Evolutionary conservation across 495 filamentous ascomycete species (phyloP).

Genomic region (Penicillium cosmopolitanum): DNA sequence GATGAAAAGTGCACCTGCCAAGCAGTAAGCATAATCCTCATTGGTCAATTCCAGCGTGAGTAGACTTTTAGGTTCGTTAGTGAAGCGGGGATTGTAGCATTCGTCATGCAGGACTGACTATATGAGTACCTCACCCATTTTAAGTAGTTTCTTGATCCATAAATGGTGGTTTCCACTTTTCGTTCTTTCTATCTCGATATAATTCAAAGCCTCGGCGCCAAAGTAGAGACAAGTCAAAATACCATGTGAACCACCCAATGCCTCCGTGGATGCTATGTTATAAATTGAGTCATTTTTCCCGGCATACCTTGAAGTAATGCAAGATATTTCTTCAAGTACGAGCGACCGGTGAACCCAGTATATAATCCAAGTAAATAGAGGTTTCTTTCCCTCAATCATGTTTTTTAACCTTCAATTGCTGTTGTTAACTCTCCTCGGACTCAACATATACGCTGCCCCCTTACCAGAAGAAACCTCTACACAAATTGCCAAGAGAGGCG

Average conservation of each 20-base stretch:
- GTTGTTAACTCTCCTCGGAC: neutral
- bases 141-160: neutral
- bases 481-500: neutral
- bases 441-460: neutral
- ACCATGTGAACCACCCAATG: neutral
- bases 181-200: neutral
- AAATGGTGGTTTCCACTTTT: neutral
- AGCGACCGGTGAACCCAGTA: neutral
- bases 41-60: neutral
- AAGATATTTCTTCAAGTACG: neutral
- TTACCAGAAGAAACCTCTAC: neutral
- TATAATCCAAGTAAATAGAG: neutral
- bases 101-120: conserved; percentile 7
- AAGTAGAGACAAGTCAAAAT: neutral
- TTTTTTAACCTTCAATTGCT: neutral
- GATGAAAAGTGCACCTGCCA: neutral
- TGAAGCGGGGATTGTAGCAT: conserved; percentile 5
- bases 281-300: no score
- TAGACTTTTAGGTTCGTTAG: conserved; percentile 8
- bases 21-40: neutral
- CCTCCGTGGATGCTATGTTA: neutral
- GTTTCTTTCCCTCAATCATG: neutral
- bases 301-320: no score
- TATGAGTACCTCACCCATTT: neutral
- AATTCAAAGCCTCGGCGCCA: neutral